Base-by-base conservation (phyloP, 148 eudicot species). In the Camellia japonica region DNA sequence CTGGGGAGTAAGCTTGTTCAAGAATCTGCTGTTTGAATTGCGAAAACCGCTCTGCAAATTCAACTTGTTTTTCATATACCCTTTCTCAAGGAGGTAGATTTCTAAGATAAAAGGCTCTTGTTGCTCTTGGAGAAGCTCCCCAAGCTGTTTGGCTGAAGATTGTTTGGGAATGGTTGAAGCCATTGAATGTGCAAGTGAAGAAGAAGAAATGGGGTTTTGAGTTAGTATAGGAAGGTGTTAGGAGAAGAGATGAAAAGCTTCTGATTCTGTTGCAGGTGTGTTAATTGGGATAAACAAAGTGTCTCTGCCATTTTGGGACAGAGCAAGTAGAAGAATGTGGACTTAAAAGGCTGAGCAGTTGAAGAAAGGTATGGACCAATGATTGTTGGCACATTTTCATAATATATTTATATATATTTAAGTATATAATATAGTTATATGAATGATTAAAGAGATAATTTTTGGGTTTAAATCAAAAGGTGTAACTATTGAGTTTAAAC, bases 91-190 rank as follows among this genome's bases (percentile, higher is more conserved):
- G 58, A 90, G 88, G 82, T 89, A 87, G 20, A 75, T 5, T 16
- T 91, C 89, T 14, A 89, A 70, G 49, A 80, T 71, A 81, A 91
- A 91, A 3, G 94, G 90, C 62, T 91, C 90, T 78, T 91, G 94
- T 65, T 86, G 76, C 63, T 91, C 90, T 46, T 87, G 72, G 56
- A 91, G 86, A 30, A 86, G 79, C 77, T 89, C 89, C 2, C 63
- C 64, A 54, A 91, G 88, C 46, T 84, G 54, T n/a, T 80, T 91
- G 54, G 78, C 62, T 59, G 66, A 30, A 19, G n/a, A 20, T 49
- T 18, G 52, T 46, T 44, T 69, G 49, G 65, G 73, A 41, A 77
- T 68, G 20, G 83, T 63, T 56, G 84, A 82, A 62, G 90, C 88
- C 90, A 87, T 87, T 4, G 59, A 4, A 71, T 58, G 38, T 71